These are phyloP conservation scores for Cucurbita pepo DNA, from an alignment of 306 rosid species.

Conservation along the genomic window DNA sequence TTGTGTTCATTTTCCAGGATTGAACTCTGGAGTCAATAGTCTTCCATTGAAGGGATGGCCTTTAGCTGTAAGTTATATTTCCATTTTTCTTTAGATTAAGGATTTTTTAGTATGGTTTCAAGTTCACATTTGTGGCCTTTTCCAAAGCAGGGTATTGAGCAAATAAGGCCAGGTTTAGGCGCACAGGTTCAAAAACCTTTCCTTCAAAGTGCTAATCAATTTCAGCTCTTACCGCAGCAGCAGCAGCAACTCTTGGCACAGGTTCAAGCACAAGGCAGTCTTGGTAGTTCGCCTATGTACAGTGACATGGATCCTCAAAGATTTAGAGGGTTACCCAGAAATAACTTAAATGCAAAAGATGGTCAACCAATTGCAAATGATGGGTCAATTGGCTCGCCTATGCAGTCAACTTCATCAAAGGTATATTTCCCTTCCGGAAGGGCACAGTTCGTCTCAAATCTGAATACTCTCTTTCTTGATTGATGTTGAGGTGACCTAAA, in stretches of 20 bases:
- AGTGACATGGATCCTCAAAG: constrained; percentile 80
- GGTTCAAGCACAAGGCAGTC: constrained; percentile 72
- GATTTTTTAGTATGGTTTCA: constrained; percentile 9
- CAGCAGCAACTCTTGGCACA: constrained; percentile 75
- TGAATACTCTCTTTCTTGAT: too few species aligned
- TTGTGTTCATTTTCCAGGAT: constrained; percentile 30
- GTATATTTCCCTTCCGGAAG: constrained; percentile 21
- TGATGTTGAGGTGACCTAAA: not conserved
- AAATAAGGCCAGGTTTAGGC: constrained; percentile 68
- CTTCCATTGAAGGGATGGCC: constrained; percentile 96
- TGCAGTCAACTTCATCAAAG: constrained; percentile 83
- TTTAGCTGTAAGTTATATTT: constrained; percentile 52
- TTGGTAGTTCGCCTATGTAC: constrained; percentile 37
- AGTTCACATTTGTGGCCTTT: constrained; percentile 12
- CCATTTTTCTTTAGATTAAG: constrained; percentile 4
- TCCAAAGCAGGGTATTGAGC: constrained; percentile 62
- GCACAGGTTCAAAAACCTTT: constrained; percentile 82
- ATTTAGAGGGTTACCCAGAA: constrained; percentile 63
- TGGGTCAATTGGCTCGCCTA: constrained; percentile 82
- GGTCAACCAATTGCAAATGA: constrained; percentile 52
- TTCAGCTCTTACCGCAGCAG: constrained; percentile 76
- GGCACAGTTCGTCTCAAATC: not conserved
- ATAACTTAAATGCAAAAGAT: constrained; percentile 53
- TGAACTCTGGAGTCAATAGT: constrained; percentile 61
- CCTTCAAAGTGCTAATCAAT: constrained; percentile 65